A percentile compares a stretch with the other conserved stretches of the same genome.
phyloP scores from a whole-genome alignment of 164 flowering plant genomes.

The Dillenia suffruticosa region DNA sequence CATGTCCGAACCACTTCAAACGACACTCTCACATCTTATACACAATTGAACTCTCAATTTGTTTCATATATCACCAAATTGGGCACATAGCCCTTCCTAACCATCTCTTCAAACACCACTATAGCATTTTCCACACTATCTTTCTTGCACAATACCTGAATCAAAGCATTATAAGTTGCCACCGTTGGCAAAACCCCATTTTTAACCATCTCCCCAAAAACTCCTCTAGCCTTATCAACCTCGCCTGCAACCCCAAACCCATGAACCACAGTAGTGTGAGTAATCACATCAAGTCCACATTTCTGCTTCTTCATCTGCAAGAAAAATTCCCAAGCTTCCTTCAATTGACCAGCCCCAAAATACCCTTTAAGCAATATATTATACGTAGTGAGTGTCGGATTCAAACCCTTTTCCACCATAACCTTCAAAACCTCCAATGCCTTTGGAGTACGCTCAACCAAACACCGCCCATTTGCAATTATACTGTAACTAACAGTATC shows the following conservation, averaged over 20 bases:
- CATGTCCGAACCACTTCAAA: too few relatives aligned
- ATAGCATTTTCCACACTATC: slow-evolving; percentile 70
- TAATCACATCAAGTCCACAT: slow-evolving; percentile 71
- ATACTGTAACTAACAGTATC: slow-evolving; percentile 74
- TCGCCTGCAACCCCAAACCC: slow-evolving; percentile 82
- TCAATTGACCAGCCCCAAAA: slow-evolving; percentile 64
- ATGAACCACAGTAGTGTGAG: slow-evolving; percentile 84
- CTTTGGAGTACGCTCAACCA: slow-evolving; percentile 52
- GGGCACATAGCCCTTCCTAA: slow-evolving; percentile 67
- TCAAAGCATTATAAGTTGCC: slow-evolving; percentile 81
- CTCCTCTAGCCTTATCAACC: slow-evolving; percentile 53
- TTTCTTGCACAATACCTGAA: slow-evolving; percentile 88
- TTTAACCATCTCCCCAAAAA: slow-evolving; percentile 61
- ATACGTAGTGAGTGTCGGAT: slow-evolving; percentile 54
- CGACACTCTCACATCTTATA: too few relatives aligned
- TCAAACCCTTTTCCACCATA: slow-evolving; percentile 78
- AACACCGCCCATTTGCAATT: slow-evolving; percentile 86
- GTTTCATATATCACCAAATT: slow-evolving; percentile 65
- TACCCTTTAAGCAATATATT: slow-evolving; percentile 81
- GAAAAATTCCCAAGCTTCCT: slow-evolving; percentile 79
- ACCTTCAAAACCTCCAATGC: slow-evolving; percentile 75
- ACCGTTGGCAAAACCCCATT: slow-evolving; percentile 78
- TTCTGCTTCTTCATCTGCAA: slow-evolving; percentile 79
- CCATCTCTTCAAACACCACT: slow-evolving; percentile 68
- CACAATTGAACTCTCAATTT: too few relatives aligned